Conservation (phyloP, 179 eudicot species). For the Carnegiea gigantea region DNA sequence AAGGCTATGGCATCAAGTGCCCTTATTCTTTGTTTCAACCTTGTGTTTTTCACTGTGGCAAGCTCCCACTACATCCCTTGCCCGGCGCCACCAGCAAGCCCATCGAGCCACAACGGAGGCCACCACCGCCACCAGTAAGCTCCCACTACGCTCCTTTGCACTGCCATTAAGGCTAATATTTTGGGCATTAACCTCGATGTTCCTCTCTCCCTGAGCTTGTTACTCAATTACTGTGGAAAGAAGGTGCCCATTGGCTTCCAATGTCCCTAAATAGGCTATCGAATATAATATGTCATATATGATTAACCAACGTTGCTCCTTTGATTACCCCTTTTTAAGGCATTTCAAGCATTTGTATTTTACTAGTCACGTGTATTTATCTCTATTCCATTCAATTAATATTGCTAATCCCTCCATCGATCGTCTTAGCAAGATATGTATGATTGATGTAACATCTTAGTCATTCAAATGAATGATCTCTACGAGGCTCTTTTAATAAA, state of each 20-base stretch:
- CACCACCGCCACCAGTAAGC: neutral
- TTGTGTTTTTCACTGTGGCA: conserved; percentile 43
- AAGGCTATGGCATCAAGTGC: conserved; percentile 16
- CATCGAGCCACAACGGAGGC: conserved; percentile 1
- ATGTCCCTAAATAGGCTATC: too few species aligned
- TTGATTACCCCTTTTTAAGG: too few species aligned
- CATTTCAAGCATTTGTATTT: too few species aligned
- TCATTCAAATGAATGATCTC: neutral
- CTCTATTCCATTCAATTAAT: too few species aligned
- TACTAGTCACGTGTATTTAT: too few species aligned
- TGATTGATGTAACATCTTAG: neutral
- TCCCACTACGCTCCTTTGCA: conserved; percentile 42
- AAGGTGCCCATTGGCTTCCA: conserved; percentile 17
- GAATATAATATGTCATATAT: too few species aligned
- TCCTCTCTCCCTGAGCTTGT: conserved; percentile 40
- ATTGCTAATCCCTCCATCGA: too few species aligned
- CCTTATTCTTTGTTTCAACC: conserved; percentile 42
- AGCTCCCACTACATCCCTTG: conserved; percentile 31
- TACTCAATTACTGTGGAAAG: too few species aligned
- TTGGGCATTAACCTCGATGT: conserved; percentile 56
- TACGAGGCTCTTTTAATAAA: neutral
- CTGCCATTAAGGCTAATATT: conserved; percentile 63
- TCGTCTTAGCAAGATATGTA: too few species aligned
- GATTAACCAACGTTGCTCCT: neutral
- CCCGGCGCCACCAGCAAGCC: conserved; percentile 20